These are phyloP conservation scores for Saccharomycopsis sp. DNA, from an alignment of 805 yeast genomes.

Conservation along the genomic window DNA sequence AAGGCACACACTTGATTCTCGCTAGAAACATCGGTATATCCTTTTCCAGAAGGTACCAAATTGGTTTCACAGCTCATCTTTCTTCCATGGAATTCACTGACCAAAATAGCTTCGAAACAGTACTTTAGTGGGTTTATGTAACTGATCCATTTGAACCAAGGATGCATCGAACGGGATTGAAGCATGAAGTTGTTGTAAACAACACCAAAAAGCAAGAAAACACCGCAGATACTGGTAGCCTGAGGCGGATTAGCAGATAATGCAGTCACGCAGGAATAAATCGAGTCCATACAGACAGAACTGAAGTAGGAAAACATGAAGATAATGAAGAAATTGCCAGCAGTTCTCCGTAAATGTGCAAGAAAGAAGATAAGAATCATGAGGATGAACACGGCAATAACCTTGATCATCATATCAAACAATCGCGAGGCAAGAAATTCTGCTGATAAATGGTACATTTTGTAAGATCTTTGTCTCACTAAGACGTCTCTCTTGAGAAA, in stretches of 20 bases:
- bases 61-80: constrained; percentile 45
- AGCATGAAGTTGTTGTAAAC: constrained; percentile 44
- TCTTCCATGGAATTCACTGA: constrained; percentile 55
- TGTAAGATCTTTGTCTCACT: constrained; percentile 55
- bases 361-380: constrained; percentile 40
- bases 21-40: constrained; percentile 35
- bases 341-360: constrained; percentile 42
- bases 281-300: constrained; percentile 46
- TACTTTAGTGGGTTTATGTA: constrained; percentile 51
- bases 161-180: constrained; percentile 25
- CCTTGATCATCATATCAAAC: constrained; percentile 31
- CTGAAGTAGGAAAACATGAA: constrained; percentile 39
- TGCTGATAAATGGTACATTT: constrained; percentile 56
- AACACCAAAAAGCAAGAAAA: constrained; percentile 48
- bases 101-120: constrained; percentile 56
- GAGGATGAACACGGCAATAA: constrained; percentile 22
- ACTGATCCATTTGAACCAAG: constrained; percentile 57
- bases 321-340: constrained; percentile 50
- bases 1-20: constrained; percentile 48
- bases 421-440: constrained; percentile 54
- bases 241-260: constrained; percentile 46
- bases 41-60: constrained; percentile 53
- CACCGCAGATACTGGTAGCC: constrained; percentile 50
- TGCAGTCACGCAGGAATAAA: constrained; percentile 48
- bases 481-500: constrained; percentile 48